phyloP scores from a whole-genome alignment of 1,284 basidiomycete species.

The Takashimella tepidaria region DNA sequence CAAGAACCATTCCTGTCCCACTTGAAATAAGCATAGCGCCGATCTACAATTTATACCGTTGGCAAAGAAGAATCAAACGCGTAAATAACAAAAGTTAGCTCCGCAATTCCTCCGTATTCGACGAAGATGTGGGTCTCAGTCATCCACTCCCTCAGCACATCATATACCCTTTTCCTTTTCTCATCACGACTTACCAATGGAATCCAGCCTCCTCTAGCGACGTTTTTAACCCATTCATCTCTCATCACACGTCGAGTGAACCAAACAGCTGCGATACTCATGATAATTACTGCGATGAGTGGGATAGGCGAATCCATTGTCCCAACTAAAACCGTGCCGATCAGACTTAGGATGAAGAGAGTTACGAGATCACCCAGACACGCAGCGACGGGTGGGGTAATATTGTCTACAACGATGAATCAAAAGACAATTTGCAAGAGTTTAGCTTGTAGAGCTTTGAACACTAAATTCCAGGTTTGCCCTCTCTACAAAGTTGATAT shows the following conservation, averaged over 20 bases:
- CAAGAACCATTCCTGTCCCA: conserved; percentile 84
- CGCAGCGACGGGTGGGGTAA: conserved; percentile 86
- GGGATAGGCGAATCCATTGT: conserved; percentile 63
- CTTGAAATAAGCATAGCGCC: conserved; percentile 89
- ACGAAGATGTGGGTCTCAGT: too few species aligned
- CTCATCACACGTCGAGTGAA: conserved; percentile 54
- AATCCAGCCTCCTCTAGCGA: conserved; percentile 79
- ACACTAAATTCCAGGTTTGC: too few species aligned
- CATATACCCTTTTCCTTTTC: too few species aligned
- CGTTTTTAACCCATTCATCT: conserved; percentile 46
- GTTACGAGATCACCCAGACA: conserved; percentile 91
- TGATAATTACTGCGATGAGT: conserved; percentile 55
- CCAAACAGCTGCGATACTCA: conserved; percentile 54
- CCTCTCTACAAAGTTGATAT: too few species aligned
- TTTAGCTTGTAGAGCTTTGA: too few species aligned
- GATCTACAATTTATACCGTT: conserved; percentile 28
- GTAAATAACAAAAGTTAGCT: too few species aligned
- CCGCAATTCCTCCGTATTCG: too few species aligned
- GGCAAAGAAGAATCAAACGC: background rate
- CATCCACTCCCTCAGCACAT: too few species aligned
- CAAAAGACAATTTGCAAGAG: background rate
- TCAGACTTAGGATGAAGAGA: conserved; percentile 65
- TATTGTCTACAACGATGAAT: conserved; percentile 65
- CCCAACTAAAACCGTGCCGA: conserved; percentile 58
- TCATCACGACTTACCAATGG: conserved; percentile 59